phyloP scores from a whole-genome alignment of 257 asterid genomes.

The Cordia subcordata region DNA sequence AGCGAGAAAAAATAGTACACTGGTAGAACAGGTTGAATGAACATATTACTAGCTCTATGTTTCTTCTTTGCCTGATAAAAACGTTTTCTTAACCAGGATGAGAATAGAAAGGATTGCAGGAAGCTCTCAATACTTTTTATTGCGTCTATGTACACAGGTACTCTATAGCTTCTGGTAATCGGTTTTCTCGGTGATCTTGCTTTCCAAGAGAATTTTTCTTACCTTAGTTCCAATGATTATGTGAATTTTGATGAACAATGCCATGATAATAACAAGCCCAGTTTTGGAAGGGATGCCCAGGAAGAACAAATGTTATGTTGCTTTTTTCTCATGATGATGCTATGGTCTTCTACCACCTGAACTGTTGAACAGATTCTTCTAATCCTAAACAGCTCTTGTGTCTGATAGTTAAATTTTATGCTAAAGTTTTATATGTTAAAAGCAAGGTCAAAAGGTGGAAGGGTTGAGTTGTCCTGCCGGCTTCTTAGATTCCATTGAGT shows the following conservation, averaged over 20 bases:
- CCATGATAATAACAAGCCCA: too few relatives aligned
- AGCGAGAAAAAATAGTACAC: slow-evolving; percentile 71
- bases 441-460: too few relatives aligned
- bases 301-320: too few relatives aligned
- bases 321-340: too few relatives aligned
- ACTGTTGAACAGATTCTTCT: too few relatives aligned
- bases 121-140: slow-evolving; percentile 61
- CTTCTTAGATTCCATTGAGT: too few relatives aligned
- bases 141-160: slow-evolving; percentile 97
- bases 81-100: slow-evolving; percentile 49
- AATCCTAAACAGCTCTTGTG: too few relatives aligned
- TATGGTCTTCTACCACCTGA: too few relatives aligned
- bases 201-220: background rate
- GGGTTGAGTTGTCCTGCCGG: too few relatives aligned
- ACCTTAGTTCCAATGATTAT: background rate
- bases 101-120: slow-evolving; percentile 62
- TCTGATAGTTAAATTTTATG: too few relatives aligned
- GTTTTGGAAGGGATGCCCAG: too few relatives aligned
- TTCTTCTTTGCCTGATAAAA: slow-evolving; percentile 1
- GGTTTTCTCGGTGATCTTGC: background rate
- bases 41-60: slow-evolving; percentile 7
- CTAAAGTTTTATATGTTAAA: too few relatives aligned
- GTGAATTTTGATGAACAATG: background rate
- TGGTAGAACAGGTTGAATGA: slow-evolving; percentile 43
- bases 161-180: background rate